Conservation (phyloP, 2,329 filamentous ascomycete genomes). For the Epichloe sibirici region DNA sequence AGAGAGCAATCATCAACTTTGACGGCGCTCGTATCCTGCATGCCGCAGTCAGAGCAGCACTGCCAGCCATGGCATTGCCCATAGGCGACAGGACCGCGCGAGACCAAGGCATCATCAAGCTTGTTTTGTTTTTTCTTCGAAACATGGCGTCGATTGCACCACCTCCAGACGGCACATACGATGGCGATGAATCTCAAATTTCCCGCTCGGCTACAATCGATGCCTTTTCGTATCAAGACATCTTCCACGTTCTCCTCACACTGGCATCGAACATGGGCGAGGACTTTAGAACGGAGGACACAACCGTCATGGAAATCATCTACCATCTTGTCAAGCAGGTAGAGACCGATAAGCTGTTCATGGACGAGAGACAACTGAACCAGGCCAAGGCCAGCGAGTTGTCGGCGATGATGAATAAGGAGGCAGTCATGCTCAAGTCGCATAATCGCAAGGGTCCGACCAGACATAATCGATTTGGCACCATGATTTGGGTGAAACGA, state of each 20-base stretch:
- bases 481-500: constrained; percentile 92
- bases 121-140: constrained; percentile 77
- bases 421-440: constrained; percentile 68
- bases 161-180: constrained; percentile 57
- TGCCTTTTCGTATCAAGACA: constrained; percentile 81
- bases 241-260: constrained; percentile 74
- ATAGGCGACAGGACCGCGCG: constrained; percentile 63
- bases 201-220: constrained; percentile 81
- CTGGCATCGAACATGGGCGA: constrained; percentile 88
- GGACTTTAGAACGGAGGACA: constrained; percentile 81
- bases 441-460: constrained; percentile 71
- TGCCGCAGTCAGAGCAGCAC: constrained; percentile 64
- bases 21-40: constrained; percentile 67
- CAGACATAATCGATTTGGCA: constrained; percentile 86
- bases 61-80: constrained; percentile 75
- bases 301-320: constrained; percentile 78
- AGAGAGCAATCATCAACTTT: constrained; percentile 75
- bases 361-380: constrained; percentile 61
- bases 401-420: constrained; percentile 62
- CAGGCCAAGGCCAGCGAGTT: constrained; percentile 63
- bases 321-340: constrained; percentile 91
- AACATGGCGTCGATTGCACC: constrained; percentile 80
- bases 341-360: constrained; percentile 71
- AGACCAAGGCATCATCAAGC: constrained; percentile 85
- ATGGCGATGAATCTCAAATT: constrained; percentile 82